Base-by-base conservation (phyloP, 441 rosid species). In the Mallotus repandus region DNA sequence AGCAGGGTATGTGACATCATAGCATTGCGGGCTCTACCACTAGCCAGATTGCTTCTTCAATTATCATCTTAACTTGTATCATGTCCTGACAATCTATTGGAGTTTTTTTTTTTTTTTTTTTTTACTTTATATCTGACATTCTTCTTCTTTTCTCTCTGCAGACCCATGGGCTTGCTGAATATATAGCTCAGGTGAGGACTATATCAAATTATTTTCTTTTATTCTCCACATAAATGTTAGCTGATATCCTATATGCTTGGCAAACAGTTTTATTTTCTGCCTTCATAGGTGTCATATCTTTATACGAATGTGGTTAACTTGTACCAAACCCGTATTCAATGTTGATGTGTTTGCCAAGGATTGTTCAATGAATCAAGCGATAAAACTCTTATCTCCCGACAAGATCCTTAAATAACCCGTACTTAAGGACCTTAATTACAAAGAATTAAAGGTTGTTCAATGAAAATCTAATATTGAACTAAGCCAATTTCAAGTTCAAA, bases 151-250 rank as follows among this genome's bases (percentile, higher is more conserved):
- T 18, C 77, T 76, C 56, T 45, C 14, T 86, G 81, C 91, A 95
- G 99, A 90, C 91, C 73, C 92, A 90, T 82, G 97, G 98, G 67
- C 87, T 95, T 81, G 99, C 99, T 32, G 99, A 95, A 84, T 95
- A 91, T 78, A 91, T 95, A 72, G 98, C 99, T 85, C 97, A 94
- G 90, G 98, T 92, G 82, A 84, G 78, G 73, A 59, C 70, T 59
- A 71, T 63, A 19, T 79, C 76, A 59, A 68, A 54, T 72, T 46
- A 66, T 11, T 70, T 71, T 11, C 65, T 46, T 69, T 49, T 48
- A 35, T 45, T 50, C 16, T 63, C 19, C 61, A 32, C 48, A 7
- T 62, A 66, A 66, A 63, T 54, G 15, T 73, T 63, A 45, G 32
- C 32, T 56, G 32, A 10, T 21, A n/a, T 6, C 21, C 18, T 19